phyloP scores from a whole-genome alignment of 352 stramenopile species.

The Globisporangium sylvaticum region DNA sequence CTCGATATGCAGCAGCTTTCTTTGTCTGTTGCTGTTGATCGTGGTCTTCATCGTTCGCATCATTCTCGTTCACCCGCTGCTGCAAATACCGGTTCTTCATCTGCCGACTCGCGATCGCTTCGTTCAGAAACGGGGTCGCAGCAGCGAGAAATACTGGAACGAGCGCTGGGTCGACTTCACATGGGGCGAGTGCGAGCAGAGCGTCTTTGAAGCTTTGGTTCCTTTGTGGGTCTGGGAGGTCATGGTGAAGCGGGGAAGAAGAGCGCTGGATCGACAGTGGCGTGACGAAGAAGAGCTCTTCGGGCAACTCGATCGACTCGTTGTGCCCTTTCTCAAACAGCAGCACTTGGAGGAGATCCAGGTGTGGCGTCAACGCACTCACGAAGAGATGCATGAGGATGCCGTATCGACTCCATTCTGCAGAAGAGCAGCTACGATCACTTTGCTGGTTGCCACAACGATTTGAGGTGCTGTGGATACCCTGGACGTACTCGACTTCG shows the following conservation, averaged over 20 bases:
- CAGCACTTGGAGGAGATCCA: constrained; percentile 42
- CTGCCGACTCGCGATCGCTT: constrained; percentile 57
- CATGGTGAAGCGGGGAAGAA: constrained; percentile 11
- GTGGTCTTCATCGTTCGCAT: too few species aligned
- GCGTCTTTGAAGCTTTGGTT: constrained; percentile 39
- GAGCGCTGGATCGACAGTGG: constrained; percentile 1
- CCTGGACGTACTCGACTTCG: constrained; percentile 35
- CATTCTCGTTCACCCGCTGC: constrained; percentile 2
- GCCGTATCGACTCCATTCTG: constrained; percentile 33
- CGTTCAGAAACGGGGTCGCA: constrained; percentile 31
- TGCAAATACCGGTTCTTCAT: constrained; percentile 59
- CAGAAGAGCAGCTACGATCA: background rate
- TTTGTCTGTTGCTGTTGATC: background rate
- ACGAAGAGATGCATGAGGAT: constrained; percentile 46
- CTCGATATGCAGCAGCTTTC: background rate
- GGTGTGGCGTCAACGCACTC: constrained; percentile 39
- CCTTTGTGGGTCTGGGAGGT: constrained; percentile 15
- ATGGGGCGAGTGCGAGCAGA: constrained; percentile 38
- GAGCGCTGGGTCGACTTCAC: constrained; percentile 27
- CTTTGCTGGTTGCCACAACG: background rate
- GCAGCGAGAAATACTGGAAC: constrained; percentile 47
- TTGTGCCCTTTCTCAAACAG: constrained; percentile 46
- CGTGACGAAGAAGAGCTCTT: constrained; percentile 52
- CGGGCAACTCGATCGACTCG: constrained; percentile 34
- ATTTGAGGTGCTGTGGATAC: constrained; percentile 8